Evolutionary conservation across 2,329 filamentous ascomycete genomes (phyloP).

Genomic region (Colletotrichum gigasporum): DNA sequence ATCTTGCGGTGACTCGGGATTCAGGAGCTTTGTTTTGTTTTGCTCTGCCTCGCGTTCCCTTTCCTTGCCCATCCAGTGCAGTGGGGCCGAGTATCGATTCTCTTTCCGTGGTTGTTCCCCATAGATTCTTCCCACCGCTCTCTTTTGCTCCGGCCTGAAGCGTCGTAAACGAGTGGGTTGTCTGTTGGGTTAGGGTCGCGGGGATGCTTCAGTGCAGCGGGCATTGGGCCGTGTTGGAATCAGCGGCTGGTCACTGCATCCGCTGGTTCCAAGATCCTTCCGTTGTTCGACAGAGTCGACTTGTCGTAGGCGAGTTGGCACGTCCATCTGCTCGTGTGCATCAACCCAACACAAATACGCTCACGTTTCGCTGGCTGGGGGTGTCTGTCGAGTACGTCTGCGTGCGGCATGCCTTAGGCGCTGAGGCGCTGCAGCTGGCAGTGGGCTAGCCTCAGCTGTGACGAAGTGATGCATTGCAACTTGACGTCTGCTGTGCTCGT

Average conservation of each 20-base stretch:
- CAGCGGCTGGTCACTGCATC: neutral
- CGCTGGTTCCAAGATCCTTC: neutral
- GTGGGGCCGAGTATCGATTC: neutral
- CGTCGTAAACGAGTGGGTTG: neutral
- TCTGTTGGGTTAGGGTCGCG: neutral
- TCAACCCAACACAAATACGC: neutral
- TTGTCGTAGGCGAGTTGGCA: neutral
- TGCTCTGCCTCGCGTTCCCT: neutral
- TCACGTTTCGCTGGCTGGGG: neutral
- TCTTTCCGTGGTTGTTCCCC: neutral
- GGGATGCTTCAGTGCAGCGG: neutral
- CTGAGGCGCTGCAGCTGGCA: neutral
- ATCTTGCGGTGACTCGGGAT: constrained; percentile 3
- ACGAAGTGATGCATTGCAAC: neutral
- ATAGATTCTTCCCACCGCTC: neutral
- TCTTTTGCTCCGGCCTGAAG: neutral
- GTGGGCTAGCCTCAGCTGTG: neutral
- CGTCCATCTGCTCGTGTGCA: neutral
- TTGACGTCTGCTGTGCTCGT: too few relatives aligned
- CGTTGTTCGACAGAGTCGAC: neutral
- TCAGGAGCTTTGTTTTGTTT: neutral
- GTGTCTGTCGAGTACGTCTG: too few relatives aligned
- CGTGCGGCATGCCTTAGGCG: too few relatives aligned
- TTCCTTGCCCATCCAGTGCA: neutral
- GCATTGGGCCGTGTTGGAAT: neutral